Conservation (phyloP, 352 stramenopile species). For the Phytophthora macrochlamydospora region DNA sequence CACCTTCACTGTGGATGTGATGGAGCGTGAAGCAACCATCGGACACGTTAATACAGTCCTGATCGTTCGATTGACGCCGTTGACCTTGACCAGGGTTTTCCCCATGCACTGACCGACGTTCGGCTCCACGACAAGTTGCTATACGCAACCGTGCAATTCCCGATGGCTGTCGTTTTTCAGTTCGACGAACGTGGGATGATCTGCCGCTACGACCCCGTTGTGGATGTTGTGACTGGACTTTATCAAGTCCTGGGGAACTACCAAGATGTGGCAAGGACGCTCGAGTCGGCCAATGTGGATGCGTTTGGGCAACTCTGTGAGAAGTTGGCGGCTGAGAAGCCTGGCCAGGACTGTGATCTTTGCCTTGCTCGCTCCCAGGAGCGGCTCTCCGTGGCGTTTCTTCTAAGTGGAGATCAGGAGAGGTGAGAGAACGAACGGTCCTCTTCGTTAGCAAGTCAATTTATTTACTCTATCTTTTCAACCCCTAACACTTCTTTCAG, state of each 20-base stretch:
- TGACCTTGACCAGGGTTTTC: slow-evolving; percentile 18
- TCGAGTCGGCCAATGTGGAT: slow-evolving; percentile 28
- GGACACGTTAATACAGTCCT: slow-evolving; percentile 16
- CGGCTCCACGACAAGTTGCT: slow-evolving; percentile 23
- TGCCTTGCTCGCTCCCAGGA: slow-evolving; percentile 10
- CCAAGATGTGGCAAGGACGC: slow-evolving; percentile 18
- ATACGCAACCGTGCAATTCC: slow-evolving; percentile 11
- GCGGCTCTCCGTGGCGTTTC: slow-evolving; percentile 23
- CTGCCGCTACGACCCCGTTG: slow-evolving; percentile 12
- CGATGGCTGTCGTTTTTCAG: slow-evolving; percentile 24
- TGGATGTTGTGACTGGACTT: slow-evolving; percentile 31
- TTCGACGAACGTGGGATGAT: slow-evolving; percentile 38
- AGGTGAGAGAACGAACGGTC: not conserved
- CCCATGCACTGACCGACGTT: slow-evolving; percentile 2
- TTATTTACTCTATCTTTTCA: slow-evolving; percentile 71
- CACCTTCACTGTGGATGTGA: slow-evolving; percentile 8
- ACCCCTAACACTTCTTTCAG: slow-evolving; percentile 87
- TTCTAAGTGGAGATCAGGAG: slow-evolving; percentile 11
- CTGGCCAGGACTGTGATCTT: not conserved
- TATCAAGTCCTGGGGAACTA: slow-evolving; percentile 20
- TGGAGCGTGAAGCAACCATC: slow-evolving; percentile 4
- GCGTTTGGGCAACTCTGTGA: slow-evolving; percentile 18
- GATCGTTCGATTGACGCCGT: slow-evolving; percentile 11
- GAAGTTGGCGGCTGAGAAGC: not conserved
- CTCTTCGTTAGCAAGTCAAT: not conserved